Evolutionary conservation across 2,329 filamentous ascomycete genomes (phyloP), one percentile per base, ranked within the genome.

Genomic region (Mycocentrospora acerina): DNA sequence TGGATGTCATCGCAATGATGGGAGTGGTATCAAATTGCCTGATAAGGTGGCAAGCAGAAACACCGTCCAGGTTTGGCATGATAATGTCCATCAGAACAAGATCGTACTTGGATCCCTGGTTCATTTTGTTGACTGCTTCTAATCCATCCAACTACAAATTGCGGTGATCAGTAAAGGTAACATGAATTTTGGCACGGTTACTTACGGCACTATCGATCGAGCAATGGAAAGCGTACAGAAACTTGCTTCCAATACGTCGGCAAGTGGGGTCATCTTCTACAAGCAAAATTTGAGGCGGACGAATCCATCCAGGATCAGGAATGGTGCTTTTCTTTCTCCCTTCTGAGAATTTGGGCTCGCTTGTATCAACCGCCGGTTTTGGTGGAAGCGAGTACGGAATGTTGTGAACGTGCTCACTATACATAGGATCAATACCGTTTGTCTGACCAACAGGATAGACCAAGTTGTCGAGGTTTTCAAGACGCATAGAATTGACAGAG

Each of bases 1-100:
- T 98, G 3, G 91, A 96, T 3, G 93, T 98, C 93, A 98, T 97
- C 31, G 93, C 93, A 42, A 98, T 88, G 57, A 98, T 94, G 0
- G 93, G 93, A 14, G 87, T 83, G 5, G 83, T 81, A 25, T 90
- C 83, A 46, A 91, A 88, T 60, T 95, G 88, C 36, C 91, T 83
- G 51, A 98, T 96, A 46, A 95, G 82, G 59, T 93, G 88, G 40
- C 90, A 95, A 3, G 93, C 91, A 12, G 90, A 95, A 5, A 97
- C 90, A 53, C 93, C 93, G 59, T 97, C 93, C 37, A 97, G 76
- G 50, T 90, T 86, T 5, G 93, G 93, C 93, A 98, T 97, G 54
- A 98, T 95, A 50, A 98, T 76, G 41, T 76, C 77, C 75, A 70
- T 76, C 50, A 68, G 73, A 37, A 65, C 77, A 44, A 85, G 62